Evolutionary conservation across 805 yeast genomes (phyloP).

Genomic region (Candida boidinii): DNA sequence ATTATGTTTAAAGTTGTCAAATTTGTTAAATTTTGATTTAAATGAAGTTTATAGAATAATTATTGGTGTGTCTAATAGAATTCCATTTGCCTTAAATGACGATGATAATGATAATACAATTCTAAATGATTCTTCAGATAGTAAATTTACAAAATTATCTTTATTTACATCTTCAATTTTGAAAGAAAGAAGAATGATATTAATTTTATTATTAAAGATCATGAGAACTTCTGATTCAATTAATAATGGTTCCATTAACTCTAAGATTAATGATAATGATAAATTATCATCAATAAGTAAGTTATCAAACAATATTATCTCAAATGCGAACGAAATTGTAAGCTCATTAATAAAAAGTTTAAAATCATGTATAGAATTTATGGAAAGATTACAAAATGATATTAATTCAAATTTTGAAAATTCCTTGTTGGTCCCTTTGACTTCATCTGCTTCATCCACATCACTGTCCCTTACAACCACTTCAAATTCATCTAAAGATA

Average conservation of each 20-base stretch:
- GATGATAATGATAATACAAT: constrained; percentile 19
- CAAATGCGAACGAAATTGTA: too few species aligned
- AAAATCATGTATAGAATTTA: too few species aligned
- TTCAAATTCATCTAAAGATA: too few species aligned
- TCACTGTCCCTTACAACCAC: too few species aligned
- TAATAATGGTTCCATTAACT: neutral
- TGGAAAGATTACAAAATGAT: too few species aligned
- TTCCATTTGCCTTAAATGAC: constrained; percentile 21
- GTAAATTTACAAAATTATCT: constrained; percentile 25
- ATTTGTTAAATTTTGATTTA: constrained; percentile 29
- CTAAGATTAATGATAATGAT: neutral
- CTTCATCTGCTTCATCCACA: too few species aligned
- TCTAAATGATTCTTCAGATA: constrained; percentile 23
- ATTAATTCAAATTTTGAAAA: too few species aligned
- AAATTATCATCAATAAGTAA: neutral
- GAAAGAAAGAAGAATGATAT: constrained; percentile 42
- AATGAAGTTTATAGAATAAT: constrained; percentile 43
- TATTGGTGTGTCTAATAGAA: constrained; percentile 27
- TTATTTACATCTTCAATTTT: constrained; percentile 32
- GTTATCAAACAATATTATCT: too few species aligned
- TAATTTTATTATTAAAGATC: constrained; percentile 26
- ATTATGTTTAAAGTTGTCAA: constrained; percentile 32
- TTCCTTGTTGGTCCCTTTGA: too few species aligned
- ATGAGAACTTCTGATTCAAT: neutral
- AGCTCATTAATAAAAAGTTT: too few species aligned